Conservation (phyloP, 352 stramenopile species). For the Peronospora destructor region DNA sequence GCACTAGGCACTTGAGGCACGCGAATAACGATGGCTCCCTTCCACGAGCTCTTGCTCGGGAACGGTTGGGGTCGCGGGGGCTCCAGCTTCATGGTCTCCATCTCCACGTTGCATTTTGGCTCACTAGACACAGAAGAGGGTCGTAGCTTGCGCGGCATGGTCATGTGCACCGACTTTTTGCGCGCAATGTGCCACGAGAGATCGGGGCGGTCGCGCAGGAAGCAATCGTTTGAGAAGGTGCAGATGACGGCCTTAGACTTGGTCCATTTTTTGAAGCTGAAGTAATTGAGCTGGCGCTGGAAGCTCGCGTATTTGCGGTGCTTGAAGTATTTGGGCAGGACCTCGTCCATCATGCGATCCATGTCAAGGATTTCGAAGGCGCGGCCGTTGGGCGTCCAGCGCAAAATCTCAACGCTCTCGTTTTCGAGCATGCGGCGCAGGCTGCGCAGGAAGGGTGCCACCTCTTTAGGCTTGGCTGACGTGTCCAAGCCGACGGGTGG, state of each 20-base stretch:
- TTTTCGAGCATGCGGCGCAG: slow-evolving; percentile 48
- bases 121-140: not conserved
- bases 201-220: slow-evolving; percentile 51
- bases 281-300: slow-evolving; percentile 85
- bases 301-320: slow-evolving; percentile 85
- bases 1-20: slow-evolving; percentile 15
- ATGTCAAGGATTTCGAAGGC: slow-evolving; percentile 84
- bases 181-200: slow-evolving; percentile 54
- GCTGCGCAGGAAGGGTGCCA: slow-evolving; percentile 53
- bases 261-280: slow-evolving; percentile 73
- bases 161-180: slow-evolving; percentile 48
- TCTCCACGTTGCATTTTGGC: slow-evolving; percentile 4
- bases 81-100: slow-evolving; percentile 14
- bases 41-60: slow-evolving; percentile 18
- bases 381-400: slow-evolving; percentile 48
- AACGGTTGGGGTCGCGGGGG: slow-evolving; percentile 1
- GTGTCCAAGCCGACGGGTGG: not conserved
- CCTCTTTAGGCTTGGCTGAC: slow-evolving; percentile 15
- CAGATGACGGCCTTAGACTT: slow-evolving; percentile 64
- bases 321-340: slow-evolving; percentile 83
- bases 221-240: slow-evolving; percentile 71
- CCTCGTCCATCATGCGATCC: slow-evolving; percentile 44
- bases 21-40: slow-evolving; percentile 29
- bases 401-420: slow-evolving; percentile 39
- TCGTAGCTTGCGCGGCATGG: slow-evolving; percentile 8